Conservation (phyloP, 352 stramenopile genomes). For the Phytophthora crassamura region DNA sequence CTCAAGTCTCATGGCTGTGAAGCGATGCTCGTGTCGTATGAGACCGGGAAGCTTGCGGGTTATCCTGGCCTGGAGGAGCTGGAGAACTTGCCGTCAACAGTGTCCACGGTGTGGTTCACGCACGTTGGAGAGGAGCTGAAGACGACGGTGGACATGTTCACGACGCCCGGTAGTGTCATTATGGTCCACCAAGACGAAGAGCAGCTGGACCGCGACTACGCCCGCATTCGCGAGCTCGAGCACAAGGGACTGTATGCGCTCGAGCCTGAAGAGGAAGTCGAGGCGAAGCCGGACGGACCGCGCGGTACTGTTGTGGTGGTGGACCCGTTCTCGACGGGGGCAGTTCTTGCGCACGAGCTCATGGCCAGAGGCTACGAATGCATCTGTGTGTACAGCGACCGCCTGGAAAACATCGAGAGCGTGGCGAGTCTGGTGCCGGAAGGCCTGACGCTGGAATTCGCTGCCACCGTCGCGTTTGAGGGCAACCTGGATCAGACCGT, state of each 20-base stretch:
- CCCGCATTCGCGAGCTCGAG: constrained; percentile 86
- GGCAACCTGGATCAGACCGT: constrained; percentile 56
- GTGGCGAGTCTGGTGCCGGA: constrained; percentile 81
- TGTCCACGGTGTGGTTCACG: constrained; percentile 80
- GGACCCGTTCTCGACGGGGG: constrained; percentile 96
- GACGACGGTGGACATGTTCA: constrained; percentile 92
- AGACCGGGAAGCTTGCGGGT: constrained; percentile 79
- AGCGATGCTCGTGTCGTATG: constrained; percentile 93
- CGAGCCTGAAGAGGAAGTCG: constrained; percentile 26
- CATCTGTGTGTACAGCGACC: constrained; percentile 89
- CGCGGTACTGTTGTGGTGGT: constrained; percentile 93
- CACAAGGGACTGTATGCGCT: constrained; percentile 70
- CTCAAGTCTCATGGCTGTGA: constrained; percentile 89
- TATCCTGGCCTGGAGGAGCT: constrained; percentile 90
- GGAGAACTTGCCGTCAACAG: constrained; percentile 85
- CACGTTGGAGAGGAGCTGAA: constrained; percentile 63
- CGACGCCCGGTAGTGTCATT: constrained; percentile 84
- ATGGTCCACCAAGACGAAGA: constrained; percentile 83
- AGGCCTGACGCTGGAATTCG: constrained; percentile 79
- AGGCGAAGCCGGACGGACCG: constrained; percentile 7
- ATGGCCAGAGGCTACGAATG: constrained; percentile 90
- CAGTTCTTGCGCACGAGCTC: constrained; percentile 93
- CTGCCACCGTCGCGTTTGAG: constrained; percentile 77
- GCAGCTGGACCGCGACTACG: constrained; percentile 84
- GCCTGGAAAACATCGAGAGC: constrained; percentile 83